Base-by-base conservation (phyloP, 2,329 filamentous ascomycete species). In the Thielaviopsis ethacetica region DNA sequence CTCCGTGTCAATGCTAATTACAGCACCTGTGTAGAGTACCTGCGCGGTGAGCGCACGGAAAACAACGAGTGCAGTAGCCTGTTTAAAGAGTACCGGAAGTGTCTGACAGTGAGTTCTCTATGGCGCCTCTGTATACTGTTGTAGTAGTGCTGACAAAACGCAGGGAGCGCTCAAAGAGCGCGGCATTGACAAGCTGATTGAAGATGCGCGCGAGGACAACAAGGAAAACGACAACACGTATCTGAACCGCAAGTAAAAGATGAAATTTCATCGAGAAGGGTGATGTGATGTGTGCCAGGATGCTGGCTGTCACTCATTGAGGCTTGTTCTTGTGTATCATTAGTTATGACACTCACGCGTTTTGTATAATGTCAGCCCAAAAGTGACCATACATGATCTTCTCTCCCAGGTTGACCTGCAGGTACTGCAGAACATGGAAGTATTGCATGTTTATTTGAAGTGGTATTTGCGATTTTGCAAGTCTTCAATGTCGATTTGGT, bases 141-240 rank as follows among this genome's bases (percentile, higher is more conserved):
- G n/a, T 53, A 44, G 41, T 21, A 38, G 21, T 34, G 30, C 26
- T 51, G 24, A 59, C 9, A 7, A 2, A 24, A 52, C 54, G 12
- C 22, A 96, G 91, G 84, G 82, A 73, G 90, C 85, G 2, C 76
- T 98, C 55, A 94, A 93, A 71, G 83, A 89, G 59, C 82, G 86
- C 66, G 93, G 93, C 60, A 95, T 98, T 68, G 90, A 97, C 71
- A 88, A 86, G 66, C 87, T 97, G 76, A 75, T 98, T 12, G 88
- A 91, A 7, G 93, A 97, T 66, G 91, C 91, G 19, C 79, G 91
- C 62, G 89, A 93, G 64, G 88, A 91, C 67, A 91, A 88, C 66
- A 88, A 83, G 66, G 93, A 97, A 65, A 93, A 88, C 63, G 91
- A 97, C 68, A 75, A 54, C 38, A 70, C 71, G 47, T 66, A 74